Base-by-base conservation (phyloP, 257 asterid genomes). In the Parsonsia alboflavescens region DNA sequence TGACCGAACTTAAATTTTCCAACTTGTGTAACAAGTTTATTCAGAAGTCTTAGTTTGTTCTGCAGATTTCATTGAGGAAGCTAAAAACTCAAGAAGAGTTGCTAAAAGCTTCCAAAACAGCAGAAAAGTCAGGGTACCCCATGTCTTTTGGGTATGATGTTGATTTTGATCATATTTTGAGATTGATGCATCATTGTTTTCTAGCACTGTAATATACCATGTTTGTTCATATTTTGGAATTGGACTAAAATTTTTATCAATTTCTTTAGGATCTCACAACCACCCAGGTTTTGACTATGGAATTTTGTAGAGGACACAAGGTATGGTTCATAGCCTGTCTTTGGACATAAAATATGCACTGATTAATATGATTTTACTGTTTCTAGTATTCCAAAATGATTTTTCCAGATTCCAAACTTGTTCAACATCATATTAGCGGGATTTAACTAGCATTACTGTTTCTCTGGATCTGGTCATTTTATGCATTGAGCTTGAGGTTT, bases 31-130 rank as follows among this genome's bases (percentile, higher is more conserved):
- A 36, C 11, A 63, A 65, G 48, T 63, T 46, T 39, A 10, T 61
- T 72, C 33, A 44, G 36, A 59, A 71, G 21, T 16, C 26, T 67
- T 61, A 76, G 58, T 19, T 68, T 86, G 80, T 77, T 81, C 49
- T 66, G 46, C 85, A 93, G 98, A 94, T 88, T 94, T 94, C 89
- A 86, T 86, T 75, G 91, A 86, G 78, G 99, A 94, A 84, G 97
- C 95, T 73, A 86, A 84, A 77, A 90, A 94, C 81, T 85, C 96
- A 68, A 92, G 92, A 82, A 87, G 85, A 82, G 88, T 87, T 26
- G 89, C 96, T 49, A 76, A 74, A 65, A 85, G 88, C 80, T 89
- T 92, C 77, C 80, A 59, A 79, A 78, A 80, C 81, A 89, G 88
- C 89, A 83, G 78, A 73, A 80, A 68, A 85, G 88, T 92, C 86